These are phyloP conservation scores for Tulasnella sp. DNA, from an alignment of 768 basidiomycete genomes.

Conservation along the genomic window DNA sequence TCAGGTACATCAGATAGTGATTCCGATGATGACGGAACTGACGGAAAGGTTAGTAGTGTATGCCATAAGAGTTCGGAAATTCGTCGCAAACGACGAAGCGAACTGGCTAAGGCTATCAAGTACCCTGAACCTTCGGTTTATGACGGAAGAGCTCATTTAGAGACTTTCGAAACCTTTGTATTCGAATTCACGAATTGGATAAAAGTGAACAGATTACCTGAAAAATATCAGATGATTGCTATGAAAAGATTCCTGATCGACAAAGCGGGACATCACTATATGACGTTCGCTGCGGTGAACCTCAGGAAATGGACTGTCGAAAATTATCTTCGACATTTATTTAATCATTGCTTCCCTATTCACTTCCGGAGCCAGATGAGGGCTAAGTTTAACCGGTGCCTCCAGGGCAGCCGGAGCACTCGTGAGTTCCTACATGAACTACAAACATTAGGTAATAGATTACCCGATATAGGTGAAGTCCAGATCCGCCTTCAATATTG, in stretches of 20 bases:
- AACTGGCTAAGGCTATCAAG: neutral
- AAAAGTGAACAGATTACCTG: neutral
- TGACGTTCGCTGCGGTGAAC: neutral
- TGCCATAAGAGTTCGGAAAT: too few relatives aligned
- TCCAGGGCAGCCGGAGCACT: neutral
- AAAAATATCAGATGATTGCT: neutral
- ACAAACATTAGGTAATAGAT: neutral
- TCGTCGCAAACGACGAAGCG: too few relatives aligned
- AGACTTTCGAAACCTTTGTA: neutral
- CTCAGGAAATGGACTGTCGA: neutral
- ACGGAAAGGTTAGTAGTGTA: too few relatives aligned
- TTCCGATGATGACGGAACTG: too few relatives aligned
- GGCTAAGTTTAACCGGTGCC: neutral
- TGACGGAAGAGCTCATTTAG: neutral
- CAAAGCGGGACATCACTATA: neutral
- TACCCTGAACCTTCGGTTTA: neutral
- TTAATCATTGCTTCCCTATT: slow-evolving; percentile 7
- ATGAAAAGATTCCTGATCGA: neutral
- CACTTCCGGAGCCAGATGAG: slow-evolving; percentile 3
- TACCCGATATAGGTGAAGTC: neutral
- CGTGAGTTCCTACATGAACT: neutral
- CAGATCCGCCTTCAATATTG: neutral
- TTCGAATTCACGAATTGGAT: neutral
- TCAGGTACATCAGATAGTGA: too few relatives aligned
- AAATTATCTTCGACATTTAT: neutral